Evolutionary conservation across 148 eudicot species (phyloP).

Genomic region (Arctostaphylos glauca): DNA sequence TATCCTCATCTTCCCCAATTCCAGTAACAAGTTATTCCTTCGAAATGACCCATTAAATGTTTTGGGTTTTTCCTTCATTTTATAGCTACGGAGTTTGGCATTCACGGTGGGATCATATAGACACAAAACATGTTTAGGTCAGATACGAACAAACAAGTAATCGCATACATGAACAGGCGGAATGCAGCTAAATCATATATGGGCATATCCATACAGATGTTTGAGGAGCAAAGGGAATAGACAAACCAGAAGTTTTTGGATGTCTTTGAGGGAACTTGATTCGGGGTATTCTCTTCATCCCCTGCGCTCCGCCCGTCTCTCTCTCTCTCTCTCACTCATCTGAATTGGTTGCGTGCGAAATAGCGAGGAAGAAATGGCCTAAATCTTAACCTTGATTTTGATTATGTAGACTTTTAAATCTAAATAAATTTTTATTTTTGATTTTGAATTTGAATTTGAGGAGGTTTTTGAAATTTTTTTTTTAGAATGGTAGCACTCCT

Average conservation of each 20-base stretch:
- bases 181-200: not conserved
- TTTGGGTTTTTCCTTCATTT: too few relatives aligned
- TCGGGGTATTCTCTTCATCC: constrained; percentile 27
- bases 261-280: constrained; percentile 30
- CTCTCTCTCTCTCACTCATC: not conserved
- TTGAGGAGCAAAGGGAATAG: not conserved
- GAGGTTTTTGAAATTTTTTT: too few relatives aligned
- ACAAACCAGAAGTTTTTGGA: constrained; percentile 19
- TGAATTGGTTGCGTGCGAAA: not conserved
- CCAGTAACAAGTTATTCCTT: not conserved
- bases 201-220: not conserved
- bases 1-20: not conserved
- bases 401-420: too few relatives aligned
- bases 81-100: not conserved
- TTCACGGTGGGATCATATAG: not conserved
- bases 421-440: too few relatives aligned
- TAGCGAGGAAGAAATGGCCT: not conserved
- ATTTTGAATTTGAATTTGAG: too few relatives aligned
- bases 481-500: too few relatives aligned
- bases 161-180: not conserved
- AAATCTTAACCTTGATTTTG: too few relatives aligned
- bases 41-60: not conserved
- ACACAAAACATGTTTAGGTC: not conserved
- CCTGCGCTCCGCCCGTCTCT: constrained; percentile 24
- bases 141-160: not conserved